Base-by-base conservation (phyloP, 169 alveolate species). In the Cryptosporidium xiaoi region DNA sequence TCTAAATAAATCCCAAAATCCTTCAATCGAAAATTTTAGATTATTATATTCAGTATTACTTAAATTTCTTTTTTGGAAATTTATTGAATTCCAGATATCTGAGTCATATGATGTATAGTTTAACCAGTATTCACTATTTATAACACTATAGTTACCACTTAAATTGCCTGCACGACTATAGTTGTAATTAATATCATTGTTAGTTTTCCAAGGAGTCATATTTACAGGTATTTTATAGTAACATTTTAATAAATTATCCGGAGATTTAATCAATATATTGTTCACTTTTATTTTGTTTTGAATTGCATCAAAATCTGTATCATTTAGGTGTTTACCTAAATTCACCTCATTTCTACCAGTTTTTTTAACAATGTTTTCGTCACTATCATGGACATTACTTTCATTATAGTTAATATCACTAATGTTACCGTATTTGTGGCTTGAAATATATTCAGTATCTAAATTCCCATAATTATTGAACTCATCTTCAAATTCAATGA, bases 1-100 rank as follows among this genome's bases (percentile, higher is more conserved):
- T n/a, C 68, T 51, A 27, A 71, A 51, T 50, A 71, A 71, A 8
- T 55, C 67, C 84, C 84, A 71, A 71, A 53, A 71, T 34, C 84
- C 84, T 20, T 71, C 84, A 53, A 71, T 71, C n/a, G 84, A 53
- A 40, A 71, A 71, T 51, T 29, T 67, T 40, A 40, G 4, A 40
- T 40, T 40, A 13, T n/a, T 18, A 13, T 55, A 55, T 27, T 55
- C 31, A 5, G 15, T 50, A 13, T 50, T 33, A 34, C 15, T 46
- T 5, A 51, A 10, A 50, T 13, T 27, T 34, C 15, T 10, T 13
- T 31, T 56, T 15, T 33, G 3, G 24, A 12, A 36, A 16, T 55
- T n/a, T 7, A 51, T 36, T 12, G 46, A 20, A 2, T 24, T 71
- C 84, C 84, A 71, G 7, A 20, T 10, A 33, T 18, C 44, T 53